Conservation (phyloP, 1,139 yeast species). For the Geotrichum histeridarum region DNA sequence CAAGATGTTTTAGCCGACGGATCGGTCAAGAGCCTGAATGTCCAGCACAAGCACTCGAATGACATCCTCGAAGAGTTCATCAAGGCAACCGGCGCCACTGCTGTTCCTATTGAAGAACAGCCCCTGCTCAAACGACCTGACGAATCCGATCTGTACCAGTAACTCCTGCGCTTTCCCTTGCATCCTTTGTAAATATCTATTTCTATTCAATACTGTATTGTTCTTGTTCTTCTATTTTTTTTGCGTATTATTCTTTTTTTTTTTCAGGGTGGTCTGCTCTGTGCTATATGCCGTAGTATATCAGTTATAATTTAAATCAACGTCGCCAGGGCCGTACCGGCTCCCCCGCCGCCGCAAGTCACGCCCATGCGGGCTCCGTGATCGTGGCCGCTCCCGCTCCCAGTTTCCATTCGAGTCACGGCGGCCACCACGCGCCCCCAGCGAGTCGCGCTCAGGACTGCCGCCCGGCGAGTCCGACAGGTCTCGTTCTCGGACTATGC, state of each 20-base stretch:
- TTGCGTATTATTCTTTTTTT: neutral
- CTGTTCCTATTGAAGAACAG: slow-evolving; percentile 34
- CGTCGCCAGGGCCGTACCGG: slow-evolving; percentile 4
- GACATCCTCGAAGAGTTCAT: slow-evolving; percentile 42
- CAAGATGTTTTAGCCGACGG: slow-evolving; percentile 36
- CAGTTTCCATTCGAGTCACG: neutral
- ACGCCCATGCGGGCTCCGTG: slow-evolving; percentile 8
- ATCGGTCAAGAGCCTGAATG: slow-evolving; percentile 35
- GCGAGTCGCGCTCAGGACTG: neutral
- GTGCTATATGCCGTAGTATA: neutral
- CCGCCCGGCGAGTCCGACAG: neutral
- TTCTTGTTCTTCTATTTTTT: neutral
- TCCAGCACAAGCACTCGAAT: slow-evolving; percentile 39
- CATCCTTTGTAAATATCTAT: slow-evolving; percentile 9
- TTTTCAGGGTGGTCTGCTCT: neutral
- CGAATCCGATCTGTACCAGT: slow-evolving; percentile 12
- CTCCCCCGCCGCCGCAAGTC: slow-evolving; percentile 8
- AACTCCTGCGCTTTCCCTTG: neutral
- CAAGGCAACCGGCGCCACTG: slow-evolving; percentile 36
- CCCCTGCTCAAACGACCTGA: slow-evolving; percentile 21
- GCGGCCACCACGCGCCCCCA: neutral
- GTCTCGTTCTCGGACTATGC: neutral
- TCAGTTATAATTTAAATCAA: slow-evolving; percentile 14
- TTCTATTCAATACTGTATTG: neutral
- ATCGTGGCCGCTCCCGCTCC: slow-evolving; percentile 1